Evolutionary conservation across 352 stramenopile species (phyloP).

Genomic region (Phytophthora uliginosa): DNA sequence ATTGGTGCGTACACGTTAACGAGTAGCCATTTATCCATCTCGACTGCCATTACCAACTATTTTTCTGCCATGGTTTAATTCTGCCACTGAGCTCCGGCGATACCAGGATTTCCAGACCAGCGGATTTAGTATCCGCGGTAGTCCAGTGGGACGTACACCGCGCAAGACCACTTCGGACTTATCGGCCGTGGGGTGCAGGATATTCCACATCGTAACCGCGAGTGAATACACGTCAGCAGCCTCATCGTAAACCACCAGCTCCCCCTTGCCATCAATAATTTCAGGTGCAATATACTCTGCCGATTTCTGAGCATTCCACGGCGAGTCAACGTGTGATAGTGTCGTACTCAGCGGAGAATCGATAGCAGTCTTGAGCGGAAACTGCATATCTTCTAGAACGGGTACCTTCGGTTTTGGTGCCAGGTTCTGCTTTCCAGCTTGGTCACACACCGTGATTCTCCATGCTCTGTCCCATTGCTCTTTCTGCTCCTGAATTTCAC

Average conservation of each 20-base stretch:
- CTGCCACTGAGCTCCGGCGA: too few relatives aligned
- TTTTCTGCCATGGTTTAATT: too few relatives aligned
- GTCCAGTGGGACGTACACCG: slow-evolving; percentile 38
- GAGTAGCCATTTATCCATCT: too few relatives aligned
- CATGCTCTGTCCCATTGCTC: neutral
- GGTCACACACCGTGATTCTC: slow-evolving; percentile 36
- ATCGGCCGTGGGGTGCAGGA: slow-evolving; percentile 48
- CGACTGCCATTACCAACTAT: too few relatives aligned
- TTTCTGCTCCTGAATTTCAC: too few relatives aligned
- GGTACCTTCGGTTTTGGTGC: slow-evolving; percentile 12
- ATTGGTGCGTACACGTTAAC: too few relatives aligned
- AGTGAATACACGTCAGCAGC: slow-evolving; percentile 68
- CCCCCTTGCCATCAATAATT: slow-evolving; percentile 48
- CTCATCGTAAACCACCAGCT: slow-evolving; percentile 45
- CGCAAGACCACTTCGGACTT: slow-evolving; percentile 56
- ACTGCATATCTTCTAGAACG: slow-evolving; percentile 20
- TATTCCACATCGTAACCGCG: slow-evolving; percentile 74
- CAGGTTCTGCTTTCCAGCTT: slow-evolving; percentile 11
- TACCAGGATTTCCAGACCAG: too few relatives aligned
- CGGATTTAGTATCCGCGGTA: too few relatives aligned
- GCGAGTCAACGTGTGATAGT: slow-evolving; percentile 15
- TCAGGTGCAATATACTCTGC: slow-evolving; percentile 74
- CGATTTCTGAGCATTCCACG: slow-evolving; percentile 29
- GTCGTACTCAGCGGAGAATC: slow-evolving; percentile 21
- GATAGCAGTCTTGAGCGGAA: neutral